These are phyloP conservation scores for Ulmus americana DNA, from an alignment of 331 rosid species.

Conservation along the genomic window DNA sequence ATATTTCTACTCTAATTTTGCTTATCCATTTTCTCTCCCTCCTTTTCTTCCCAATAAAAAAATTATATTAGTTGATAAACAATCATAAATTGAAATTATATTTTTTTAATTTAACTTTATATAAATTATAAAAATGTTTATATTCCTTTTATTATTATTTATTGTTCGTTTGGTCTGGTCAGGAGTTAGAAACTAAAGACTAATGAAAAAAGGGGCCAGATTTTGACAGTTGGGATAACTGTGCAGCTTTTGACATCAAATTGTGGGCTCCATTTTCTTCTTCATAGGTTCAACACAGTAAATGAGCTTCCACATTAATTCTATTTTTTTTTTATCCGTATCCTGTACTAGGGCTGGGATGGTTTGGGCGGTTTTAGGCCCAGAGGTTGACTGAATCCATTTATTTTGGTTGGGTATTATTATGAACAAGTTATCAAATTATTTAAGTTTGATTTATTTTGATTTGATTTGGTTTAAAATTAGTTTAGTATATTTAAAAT, in stretches of 20 bases:
- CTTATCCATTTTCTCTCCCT: conserved; percentile 2
- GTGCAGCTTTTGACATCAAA: conserved; percentile 30
- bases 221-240: conserved; percentile 39
- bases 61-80: background rate
- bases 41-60: background rate
- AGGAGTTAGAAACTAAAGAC: conserved; percentile 8
- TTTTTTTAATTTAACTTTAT: no score
- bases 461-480: no score
- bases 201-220: conserved; percentile 3
- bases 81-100: no score
- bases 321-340: background rate
- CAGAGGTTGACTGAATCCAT: no score
- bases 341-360: no score
- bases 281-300: conserved; percentile 14
- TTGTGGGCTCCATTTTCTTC: conserved; percentile 44
- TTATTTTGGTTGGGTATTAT: no score
- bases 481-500: no score
- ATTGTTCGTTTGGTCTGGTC: background rate
- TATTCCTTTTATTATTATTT: no score
- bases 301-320: conserved; percentile 17
- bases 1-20: background rate
- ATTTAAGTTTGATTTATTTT: no score
- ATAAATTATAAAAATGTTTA: no score
- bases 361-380: no score
- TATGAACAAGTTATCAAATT: no score